phyloP scores from a whole-genome alignment of 2,329 filamentous ascomycete genomes.

The Alternaria incomplexa region DNA sequence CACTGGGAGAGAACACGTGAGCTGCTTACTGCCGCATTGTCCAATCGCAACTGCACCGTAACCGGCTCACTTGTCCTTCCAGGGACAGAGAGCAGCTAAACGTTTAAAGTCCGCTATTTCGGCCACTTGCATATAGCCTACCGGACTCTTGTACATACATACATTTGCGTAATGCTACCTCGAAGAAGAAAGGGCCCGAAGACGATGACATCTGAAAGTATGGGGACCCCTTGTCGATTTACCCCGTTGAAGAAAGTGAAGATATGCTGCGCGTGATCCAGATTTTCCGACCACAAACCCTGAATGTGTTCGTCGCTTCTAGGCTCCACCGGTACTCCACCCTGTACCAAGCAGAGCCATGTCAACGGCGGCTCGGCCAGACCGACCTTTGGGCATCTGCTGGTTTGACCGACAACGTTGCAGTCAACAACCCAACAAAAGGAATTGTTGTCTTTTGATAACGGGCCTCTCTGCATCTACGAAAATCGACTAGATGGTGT shows the following conservation, averaged over 20 bases:
- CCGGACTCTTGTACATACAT: constrained; percentile 16
- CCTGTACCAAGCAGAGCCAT: constrained; percentile 6
- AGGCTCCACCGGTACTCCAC: constrained; percentile 22
- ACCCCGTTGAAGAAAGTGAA: not conserved
- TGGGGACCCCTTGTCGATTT: not conserved
- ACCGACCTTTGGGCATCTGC: constrained; percentile 5
- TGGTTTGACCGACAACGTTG: constrained; percentile 13
- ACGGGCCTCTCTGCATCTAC: constrained; percentile 2
- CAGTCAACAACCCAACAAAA: constrained; percentile 2
- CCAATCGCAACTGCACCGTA: not conserved
- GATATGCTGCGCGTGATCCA: constrained; percentile 5
- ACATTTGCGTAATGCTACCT: not conserved
- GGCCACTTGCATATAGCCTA: constrained; percentile 26
- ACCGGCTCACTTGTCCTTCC: not conserved
- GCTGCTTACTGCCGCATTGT: not conserved
- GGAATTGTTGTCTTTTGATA: constrained; percentile 7
- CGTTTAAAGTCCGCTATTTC: constrained; percentile 16
- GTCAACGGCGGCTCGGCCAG: constrained; percentile 5
- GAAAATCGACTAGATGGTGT: not conserved
- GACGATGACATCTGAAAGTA: not conserved
- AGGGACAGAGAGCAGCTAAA: not conserved
- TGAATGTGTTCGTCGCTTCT: constrained; percentile 19
- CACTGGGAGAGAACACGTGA: not conserved
- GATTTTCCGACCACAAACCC: constrained; percentile 13
- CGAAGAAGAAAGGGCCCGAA: not conserved